Evolutionary conservation across 345 rosid genomes (phyloP).

Genomic region (Hibiscus syriacus): DNA sequence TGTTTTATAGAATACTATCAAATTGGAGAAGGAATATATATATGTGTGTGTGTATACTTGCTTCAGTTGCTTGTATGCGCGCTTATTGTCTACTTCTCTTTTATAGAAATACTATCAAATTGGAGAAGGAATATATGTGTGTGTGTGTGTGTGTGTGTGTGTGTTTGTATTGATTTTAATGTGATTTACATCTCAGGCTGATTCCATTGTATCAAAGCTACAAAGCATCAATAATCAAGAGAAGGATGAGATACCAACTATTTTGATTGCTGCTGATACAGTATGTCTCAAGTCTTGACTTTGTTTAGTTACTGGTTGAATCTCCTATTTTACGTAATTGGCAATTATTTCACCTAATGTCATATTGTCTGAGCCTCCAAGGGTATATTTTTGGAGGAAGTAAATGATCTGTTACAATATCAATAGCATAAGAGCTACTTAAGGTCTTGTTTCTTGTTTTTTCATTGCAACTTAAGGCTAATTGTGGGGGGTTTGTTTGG

Average conservation of each 20-base stretch:
- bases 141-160: neutral
- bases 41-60: neutral
- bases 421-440: neutral
- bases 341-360: slow-evolving; percentile 20
- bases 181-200: slow-evolving; percentile 54
- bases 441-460: neutral
- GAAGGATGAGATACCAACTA: slow-evolving; percentile 27
- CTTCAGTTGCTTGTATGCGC: neutral
- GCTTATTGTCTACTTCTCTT: neutral
- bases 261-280: slow-evolving; percentile 67
- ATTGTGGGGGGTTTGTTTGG: no score
- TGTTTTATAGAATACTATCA: neutral
- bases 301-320: slow-evolving; percentile 3
- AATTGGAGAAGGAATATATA: neutral
- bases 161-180: slow-evolving; percentile 9
- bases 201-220: slow-evolving; percentile 51
- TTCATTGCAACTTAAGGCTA: neutral
- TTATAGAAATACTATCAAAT: neutral
- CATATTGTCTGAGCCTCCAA: slow-evolving; percentile 22
- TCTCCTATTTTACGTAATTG: slow-evolving; percentile 6
- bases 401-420: neutral
- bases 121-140: neutral
- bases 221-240: slow-evolving; percentile 22
- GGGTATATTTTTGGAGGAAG: slow-evolving; percentile 25
- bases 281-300: slow-evolving; percentile 47